Conservation (phyloP, 2,329 filamentous ascomycete species). For the Penicillium sp. region DNA sequence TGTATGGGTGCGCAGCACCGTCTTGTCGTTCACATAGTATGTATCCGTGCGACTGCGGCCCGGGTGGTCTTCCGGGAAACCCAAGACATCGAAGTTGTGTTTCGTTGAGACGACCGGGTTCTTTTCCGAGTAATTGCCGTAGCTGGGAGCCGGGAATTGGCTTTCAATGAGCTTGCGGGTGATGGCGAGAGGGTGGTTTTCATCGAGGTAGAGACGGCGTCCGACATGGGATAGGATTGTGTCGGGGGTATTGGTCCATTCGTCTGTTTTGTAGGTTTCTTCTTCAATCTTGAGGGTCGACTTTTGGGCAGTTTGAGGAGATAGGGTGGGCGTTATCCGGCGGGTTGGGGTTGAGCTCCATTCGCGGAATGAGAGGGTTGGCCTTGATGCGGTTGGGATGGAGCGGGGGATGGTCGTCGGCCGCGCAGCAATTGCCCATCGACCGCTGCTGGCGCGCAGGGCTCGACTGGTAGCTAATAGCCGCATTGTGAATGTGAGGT, state of each 20-base stretch:
- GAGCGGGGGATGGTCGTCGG: slow-evolving; percentile 24
- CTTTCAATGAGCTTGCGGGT: slow-evolving; percentile 92
- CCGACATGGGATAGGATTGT: slow-evolving; percentile 74
- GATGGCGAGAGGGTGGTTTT: slow-evolving; percentile 86
- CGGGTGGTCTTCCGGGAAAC: slow-evolving; percentile 84
- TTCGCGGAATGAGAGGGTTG: slow-evolving; percentile 21
- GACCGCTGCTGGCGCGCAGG: slow-evolving; percentile 37
- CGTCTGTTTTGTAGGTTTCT: slow-evolving; percentile 66
- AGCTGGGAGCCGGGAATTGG: slow-evolving; percentile 73
- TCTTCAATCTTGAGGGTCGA: slow-evolving; percentile 60
- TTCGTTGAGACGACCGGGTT: slow-evolving; percentile 79
- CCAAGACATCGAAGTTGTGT: slow-evolving; percentile 97
- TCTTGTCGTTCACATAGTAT: slow-evolving; percentile 87
- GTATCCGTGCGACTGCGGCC: slow-evolving; percentile 87
- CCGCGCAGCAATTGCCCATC: slow-evolving; percentile 34
- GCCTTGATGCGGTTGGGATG: slow-evolving; percentile 15
- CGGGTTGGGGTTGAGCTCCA: slow-evolving; percentile 38
- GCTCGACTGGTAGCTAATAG: slow-evolving; percentile 43
- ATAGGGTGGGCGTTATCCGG: slow-evolving; percentile 13
- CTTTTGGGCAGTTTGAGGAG: slow-evolving; percentile 4
- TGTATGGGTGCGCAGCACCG: slow-evolving; percentile 88
- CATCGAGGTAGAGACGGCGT: slow-evolving; percentile 83
- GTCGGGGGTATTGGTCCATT: slow-evolving; percentile 81
- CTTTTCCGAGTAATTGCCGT: slow-evolving; percentile 74
- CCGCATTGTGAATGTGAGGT: slow-evolving; percentile 33